Evolutionary conservation across 768 basidiomycete species (phyloP).

Genomic region (Mycena polygramma): DNA sequence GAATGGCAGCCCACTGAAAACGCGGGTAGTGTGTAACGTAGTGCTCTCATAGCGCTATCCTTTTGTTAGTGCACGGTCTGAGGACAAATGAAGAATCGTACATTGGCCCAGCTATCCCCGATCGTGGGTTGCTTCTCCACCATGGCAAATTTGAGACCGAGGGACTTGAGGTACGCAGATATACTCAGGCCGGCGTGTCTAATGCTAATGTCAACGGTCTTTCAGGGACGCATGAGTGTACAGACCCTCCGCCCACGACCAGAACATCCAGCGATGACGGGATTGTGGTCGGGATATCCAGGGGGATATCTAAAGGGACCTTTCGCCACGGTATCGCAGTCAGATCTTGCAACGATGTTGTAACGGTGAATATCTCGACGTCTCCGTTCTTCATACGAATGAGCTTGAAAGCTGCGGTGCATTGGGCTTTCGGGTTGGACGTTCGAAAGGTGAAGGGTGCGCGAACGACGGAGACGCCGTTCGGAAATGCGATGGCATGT

Average conservation of each 20-base stretch:
- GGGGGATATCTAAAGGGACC: background rate
- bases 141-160: conserved; percentile 60
- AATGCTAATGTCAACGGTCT: background rate
- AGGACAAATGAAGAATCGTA: conserved; percentile 42
- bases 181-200: conserved; percentile 42
- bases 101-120: conserved; percentile 59
- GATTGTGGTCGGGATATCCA: conserved; percentile 7
- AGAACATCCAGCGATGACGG: conserved; percentile 47
- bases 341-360: conserved; percentile 30
- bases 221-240: background rate
- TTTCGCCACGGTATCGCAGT: conserved; percentile 26
- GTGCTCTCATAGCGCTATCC: conserved; percentile 36
- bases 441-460: conserved; percentile 29
- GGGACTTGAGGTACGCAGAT: conserved; percentile 49
- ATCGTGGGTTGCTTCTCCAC: conserved; percentile 60
- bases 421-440: conserved; percentile 24
- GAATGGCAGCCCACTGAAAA: conserved; percentile 42
- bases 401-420: conserved; percentile 36
- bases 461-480: conserved; percentile 34
- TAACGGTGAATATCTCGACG: conserved; percentile 33
- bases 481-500: conserved; percentile 24
- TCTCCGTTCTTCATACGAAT: conserved; percentile 31
- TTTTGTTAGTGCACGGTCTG: background rate
- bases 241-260: conserved; percentile 55
- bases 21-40: conserved; percentile 43